Evolutionary conservation across 108 stramenopile genomes (phyloP).

Genomic region (Schizochytrium sp.): DNA sequence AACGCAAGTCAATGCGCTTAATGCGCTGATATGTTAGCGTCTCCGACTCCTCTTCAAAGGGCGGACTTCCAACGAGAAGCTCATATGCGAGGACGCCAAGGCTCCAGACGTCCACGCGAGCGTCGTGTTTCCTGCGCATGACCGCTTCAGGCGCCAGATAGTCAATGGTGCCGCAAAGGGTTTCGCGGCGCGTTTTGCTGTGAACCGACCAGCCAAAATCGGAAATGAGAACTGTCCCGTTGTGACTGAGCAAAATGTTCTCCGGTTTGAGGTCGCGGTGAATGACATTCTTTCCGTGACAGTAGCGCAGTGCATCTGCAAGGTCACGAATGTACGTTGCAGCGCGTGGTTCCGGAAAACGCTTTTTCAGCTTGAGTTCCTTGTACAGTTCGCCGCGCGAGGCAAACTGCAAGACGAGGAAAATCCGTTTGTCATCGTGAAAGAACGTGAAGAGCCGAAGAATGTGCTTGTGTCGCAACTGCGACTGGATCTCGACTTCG

Average conservation of each 20-base stretch:
- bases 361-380: conserved; percentile 52
- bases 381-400: conserved; percentile 95
- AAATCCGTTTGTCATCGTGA: conserved; percentile 88
- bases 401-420: conserved; percentile 90
- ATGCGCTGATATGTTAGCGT: conserved; percentile 85
- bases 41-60: conserved; percentile 90
- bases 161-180: conserved; percentile 93
- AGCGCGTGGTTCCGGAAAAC: conserved; percentile 67
- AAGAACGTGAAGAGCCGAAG: conserved; percentile 96
- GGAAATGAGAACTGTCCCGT: conserved; percentile 91
- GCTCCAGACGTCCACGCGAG: conserved; percentile 48
- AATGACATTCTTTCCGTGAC: conserved; percentile 91
- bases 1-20: conserved; percentile 76
- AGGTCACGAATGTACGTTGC: conserved; percentile 81
- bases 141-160: conserved; percentile 37
- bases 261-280: conserved; percentile 99
- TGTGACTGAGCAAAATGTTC: conserved; percentile 83
- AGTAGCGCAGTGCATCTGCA: conserved; percentile 75
- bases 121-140: conserved; percentile 43
- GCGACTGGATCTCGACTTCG: conserved; percentile 97
- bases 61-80: conserved; percentile 83
- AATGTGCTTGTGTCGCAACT: conserved; percentile 85
- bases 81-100: conserved; percentile 80
- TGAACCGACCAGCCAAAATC: conserved; percentile 99
- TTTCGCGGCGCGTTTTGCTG: conserved; percentile 76